Conservation (phyloP, 768 basidiomycete genomes). For the Podaxis sp. region DNA sequence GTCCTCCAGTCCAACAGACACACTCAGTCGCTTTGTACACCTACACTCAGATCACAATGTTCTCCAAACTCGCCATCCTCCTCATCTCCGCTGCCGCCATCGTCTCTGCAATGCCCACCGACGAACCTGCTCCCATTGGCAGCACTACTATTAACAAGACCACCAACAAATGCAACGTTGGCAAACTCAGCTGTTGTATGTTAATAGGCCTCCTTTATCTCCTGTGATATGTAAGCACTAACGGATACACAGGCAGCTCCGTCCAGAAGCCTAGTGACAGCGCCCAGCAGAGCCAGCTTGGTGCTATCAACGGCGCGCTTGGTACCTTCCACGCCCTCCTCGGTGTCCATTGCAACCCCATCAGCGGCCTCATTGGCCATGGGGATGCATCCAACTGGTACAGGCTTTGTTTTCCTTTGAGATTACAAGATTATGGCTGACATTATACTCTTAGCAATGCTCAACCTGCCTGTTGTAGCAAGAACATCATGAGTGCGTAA, state of each 20-base stretch:
- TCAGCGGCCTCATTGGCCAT: conserved; percentile 20
- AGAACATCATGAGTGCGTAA: conserved; percentile 22
- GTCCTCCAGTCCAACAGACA: not conserved
- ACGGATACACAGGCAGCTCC: not conserved
- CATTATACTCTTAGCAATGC: conserved; percentile 9
- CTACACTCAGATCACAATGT: not conserved
- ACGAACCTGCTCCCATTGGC: not conserved
- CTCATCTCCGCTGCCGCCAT: not conserved
- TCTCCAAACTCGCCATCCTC: not conserved
- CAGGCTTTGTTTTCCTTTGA: not conserved
- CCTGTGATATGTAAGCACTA: not conserved
- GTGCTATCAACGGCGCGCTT: not conserved
- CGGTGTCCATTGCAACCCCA: conserved; percentile 20
- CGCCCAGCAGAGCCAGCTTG: not conserved
- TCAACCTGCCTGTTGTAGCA: conserved; percentile 25
- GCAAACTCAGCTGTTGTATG: not conserved
- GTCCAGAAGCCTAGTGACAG: not conserved
- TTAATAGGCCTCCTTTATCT: not conserved
- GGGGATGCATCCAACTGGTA: conserved; percentile 21
- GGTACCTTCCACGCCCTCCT: conserved; percentile 13
- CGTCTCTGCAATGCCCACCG: not conserved
- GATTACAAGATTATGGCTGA: not conserved
- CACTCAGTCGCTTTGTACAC: not conserved
- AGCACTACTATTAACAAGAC: not conserved
- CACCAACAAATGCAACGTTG: not conserved